phyloP scores from a whole-genome alignment of 805 yeast species.

The Kluyveromyces starmeri region DNA sequence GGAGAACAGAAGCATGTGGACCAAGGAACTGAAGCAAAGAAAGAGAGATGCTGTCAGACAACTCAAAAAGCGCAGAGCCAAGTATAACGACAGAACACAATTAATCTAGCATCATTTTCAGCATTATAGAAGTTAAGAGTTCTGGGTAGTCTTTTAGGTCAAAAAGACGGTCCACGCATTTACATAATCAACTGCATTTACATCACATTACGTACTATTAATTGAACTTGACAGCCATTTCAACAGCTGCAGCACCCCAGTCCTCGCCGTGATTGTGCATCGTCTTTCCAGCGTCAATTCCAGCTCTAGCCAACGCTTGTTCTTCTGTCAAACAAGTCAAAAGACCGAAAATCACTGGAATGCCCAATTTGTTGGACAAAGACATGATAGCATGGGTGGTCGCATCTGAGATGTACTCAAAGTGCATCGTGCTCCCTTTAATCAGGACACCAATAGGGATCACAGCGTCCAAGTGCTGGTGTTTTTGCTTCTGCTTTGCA shows the following conservation, averaged over 20 bases:
- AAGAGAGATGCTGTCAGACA: conserved; percentile 65
- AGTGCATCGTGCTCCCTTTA: conserved; percentile 97
- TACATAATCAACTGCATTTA: too few species aligned
- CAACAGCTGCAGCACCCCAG: conserved; percentile 99
- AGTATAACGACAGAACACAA: neutral
- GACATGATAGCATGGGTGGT: conserved; percentile 80
- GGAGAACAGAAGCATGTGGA: conserved; percentile 74
- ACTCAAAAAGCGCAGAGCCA: conserved; percentile 34
- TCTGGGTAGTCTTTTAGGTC: too few species aligned
- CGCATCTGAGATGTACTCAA: conserved; percentile 92
- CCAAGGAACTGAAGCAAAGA: conserved; percentile 63
- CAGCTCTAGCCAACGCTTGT: conserved; percentile 91
- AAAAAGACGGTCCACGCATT: too few species aligned
- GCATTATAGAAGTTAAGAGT: too few species aligned
- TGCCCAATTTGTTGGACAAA: conserved; percentile 55
- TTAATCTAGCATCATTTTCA: neutral
- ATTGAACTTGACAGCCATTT: conserved; percentile 59
- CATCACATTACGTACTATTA: conserved; percentile 1
- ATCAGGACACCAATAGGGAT: conserved; percentile 92
- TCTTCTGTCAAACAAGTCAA: conserved; percentile 89
- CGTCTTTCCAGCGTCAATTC: conserved; percentile 50
- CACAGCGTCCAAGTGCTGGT: conserved; percentile 63
- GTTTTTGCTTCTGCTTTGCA: conserved; percentile 35
- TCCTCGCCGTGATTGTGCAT: conserved; percentile 96
- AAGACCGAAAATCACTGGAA: conserved; percentile 89